Conservation (phyloP, 1,139 yeast genomes). For the Saccharomyces hybrid region DNA sequence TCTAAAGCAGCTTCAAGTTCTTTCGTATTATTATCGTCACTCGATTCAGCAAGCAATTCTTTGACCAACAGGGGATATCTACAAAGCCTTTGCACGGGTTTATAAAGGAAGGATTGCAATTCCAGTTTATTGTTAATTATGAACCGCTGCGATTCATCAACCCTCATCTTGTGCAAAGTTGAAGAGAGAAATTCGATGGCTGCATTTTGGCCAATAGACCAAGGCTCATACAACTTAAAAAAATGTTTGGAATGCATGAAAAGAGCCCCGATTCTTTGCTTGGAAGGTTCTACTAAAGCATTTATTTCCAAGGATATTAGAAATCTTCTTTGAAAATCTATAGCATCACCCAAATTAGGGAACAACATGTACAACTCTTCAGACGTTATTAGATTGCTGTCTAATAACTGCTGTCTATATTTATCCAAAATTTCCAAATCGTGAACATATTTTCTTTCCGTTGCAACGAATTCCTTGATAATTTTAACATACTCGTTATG, state of each 20-base stretch:
- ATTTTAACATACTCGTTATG: slow-evolving; percentile 43
- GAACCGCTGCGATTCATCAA: slow-evolving; percentile 20
- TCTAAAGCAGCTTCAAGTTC: slow-evolving; percentile 66
- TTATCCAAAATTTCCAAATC: slow-evolving; percentile 68
- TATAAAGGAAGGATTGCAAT: slow-evolving; percentile 78
- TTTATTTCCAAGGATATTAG: slow-evolving; percentile 85
- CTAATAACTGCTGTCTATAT: slow-evolving; percentile 62
- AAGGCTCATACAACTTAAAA: slow-evolving; percentile 84
- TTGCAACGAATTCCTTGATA: slow-evolving; percentile 73
- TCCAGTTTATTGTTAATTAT: slow-evolving; percentile 83
- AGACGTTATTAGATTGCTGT: slow-evolving; percentile 60
- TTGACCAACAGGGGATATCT: slow-evolving; percentile 80
- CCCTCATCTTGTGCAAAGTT: slow-evolving; percentile 31
- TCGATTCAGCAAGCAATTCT: slow-evolving; percentile 62
- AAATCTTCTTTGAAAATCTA: slow-evolving; percentile 89
- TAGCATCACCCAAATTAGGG: slow-evolving; percentile 77
- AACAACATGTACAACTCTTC: slow-evolving; percentile 78
- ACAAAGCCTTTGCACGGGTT: slow-evolving; percentile 92
- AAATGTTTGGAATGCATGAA: slow-evolving; percentile 80
- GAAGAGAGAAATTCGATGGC: slow-evolving; percentile 75
- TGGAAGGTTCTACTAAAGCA: slow-evolving; percentile 61
- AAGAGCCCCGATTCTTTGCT: slow-evolving; percentile 82
- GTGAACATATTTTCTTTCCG: slow-evolving; percentile 88
- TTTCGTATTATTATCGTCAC: slow-evolving; percentile 47
- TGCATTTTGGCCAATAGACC: slow-evolving; percentile 77